phyloP scores from a whole-genome alignment of 192 early-diverging fungal genomes.

The Coemansia aciculifera region DNA sequence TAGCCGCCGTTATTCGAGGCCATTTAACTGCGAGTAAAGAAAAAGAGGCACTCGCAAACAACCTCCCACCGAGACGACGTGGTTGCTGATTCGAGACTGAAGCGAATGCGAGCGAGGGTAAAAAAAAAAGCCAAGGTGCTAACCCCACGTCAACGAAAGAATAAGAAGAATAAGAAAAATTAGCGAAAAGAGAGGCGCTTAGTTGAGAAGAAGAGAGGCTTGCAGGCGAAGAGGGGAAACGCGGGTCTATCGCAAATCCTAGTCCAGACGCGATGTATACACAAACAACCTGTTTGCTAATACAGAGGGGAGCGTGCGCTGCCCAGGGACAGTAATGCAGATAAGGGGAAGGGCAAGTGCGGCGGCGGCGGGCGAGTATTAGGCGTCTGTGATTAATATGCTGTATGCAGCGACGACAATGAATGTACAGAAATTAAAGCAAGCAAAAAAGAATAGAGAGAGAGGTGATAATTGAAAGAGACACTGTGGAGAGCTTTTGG shows the following conservation, averaged over 20 bases:
- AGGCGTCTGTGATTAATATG: conserved; percentile 1
- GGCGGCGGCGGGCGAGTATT: background rate
- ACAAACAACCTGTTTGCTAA: background rate
- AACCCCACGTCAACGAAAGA: background rate
- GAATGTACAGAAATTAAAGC: conserved; percentile 9
- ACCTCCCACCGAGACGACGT: conserved; percentile 1
- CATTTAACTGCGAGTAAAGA: conserved; percentile 6
- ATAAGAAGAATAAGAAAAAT: background rate
- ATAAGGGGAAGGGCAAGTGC: background rate
- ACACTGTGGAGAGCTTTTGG: background rate
- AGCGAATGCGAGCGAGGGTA: background rate
- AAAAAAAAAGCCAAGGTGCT: background rate
- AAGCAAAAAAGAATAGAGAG: background rate
- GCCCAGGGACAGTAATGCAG: background rate
- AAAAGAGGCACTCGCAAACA: conserved; percentile 1
- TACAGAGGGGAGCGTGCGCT: background rate
- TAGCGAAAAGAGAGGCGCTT: conserved; percentile 8
- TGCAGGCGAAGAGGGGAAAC: background rate
- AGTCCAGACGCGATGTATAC: background rate
- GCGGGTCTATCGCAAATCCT: conserved; percentile 1
- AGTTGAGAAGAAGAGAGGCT: background rate
- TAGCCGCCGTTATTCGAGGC: conserved; percentile 23
- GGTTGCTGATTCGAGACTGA: background rate
- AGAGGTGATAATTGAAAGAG: background rate
- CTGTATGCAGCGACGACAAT: background rate